phyloP scores from a whole-genome alignment of 2,329 filamentous ascomycete species.

The Nemania abortiva region DNA sequence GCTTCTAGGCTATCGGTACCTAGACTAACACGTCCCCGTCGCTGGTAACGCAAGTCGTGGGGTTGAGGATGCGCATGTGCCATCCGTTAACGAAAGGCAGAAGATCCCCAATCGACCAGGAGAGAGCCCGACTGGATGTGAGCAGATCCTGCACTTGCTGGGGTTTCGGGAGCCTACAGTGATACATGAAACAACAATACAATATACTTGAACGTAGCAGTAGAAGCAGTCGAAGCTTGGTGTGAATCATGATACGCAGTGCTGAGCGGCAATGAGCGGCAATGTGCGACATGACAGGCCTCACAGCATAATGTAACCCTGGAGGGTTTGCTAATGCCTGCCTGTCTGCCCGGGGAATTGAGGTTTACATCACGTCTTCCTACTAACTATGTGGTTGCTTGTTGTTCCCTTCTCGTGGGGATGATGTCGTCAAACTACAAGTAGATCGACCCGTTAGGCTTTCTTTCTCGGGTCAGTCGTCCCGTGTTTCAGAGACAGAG shows the following conservation, averaged over 20 bases:
- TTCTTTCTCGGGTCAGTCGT: conserved; percentile 19
- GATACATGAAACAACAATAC: conserved; percentile 3
- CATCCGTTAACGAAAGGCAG: conserved; percentile 31
- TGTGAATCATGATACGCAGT: conserved; percentile 18
- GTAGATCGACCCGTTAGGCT: background rate
- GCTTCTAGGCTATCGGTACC: conserved; percentile 18
- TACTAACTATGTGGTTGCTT: background rate
- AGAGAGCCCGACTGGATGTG: conserved; percentile 31
- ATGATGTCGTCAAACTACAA: conserved; percentile 12
- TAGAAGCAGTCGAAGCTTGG: conserved; percentile 18
- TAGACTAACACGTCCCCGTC: background rate
- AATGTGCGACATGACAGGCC: conserved; percentile 17
- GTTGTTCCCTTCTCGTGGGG: background rate
- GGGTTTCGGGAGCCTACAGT: conserved; percentile 10
- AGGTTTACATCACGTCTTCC: background rate
- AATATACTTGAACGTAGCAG: no score
- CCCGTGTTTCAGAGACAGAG: conserved; percentile 34
- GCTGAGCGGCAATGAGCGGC: conserved; percentile 4
- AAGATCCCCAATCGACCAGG: conserved; percentile 29
- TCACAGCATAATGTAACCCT: conserved; percentile 1
- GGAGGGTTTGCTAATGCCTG: background rate
- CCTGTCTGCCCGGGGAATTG: background rate
- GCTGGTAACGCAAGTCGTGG: conserved; percentile 34
- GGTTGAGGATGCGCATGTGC: conserved; percentile 27
- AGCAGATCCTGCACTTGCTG: conserved; percentile 10